A percentile compares a stretch with the other conserved stretches of the same genome.
Conservation (phyloP, 2,329 filamentous ascomycete species). For the Paraconiothyrium sp. region DNA sequence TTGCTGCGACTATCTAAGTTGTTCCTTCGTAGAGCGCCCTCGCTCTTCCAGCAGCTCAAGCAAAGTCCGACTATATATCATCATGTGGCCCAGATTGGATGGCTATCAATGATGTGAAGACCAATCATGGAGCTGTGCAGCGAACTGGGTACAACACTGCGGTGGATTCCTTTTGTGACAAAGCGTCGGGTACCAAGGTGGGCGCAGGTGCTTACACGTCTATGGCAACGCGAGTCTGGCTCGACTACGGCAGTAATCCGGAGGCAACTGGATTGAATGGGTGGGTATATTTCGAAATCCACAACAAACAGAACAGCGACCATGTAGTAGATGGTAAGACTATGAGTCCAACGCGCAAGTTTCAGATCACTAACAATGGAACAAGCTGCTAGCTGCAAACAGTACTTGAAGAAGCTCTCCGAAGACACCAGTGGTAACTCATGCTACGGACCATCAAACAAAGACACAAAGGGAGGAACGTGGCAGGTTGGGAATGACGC, state of each 20-base stretch:
- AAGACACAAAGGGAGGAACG: slow-evolving; percentile 30
- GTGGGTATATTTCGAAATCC: slow-evolving; percentile 28
- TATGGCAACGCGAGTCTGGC: slow-evolving; percentile 24
- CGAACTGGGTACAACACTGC: slow-evolving; percentile 25
- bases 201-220: slow-evolving; percentile 20
- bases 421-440: slow-evolving; percentile 9
- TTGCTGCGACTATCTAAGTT: not conserved
- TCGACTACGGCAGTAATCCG: slow-evolving; percentile 21
- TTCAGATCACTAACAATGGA: not conserved
- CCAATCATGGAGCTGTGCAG: slow-evolving; percentile 17
- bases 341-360: not conserved
- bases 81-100: slow-evolving; percentile 21
- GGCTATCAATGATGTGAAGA: slow-evolving; percentile 22
- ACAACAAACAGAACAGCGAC: slow-evolving; percentile 21
- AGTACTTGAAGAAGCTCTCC: slow-evolving; percentile 23
- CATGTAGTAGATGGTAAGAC: slow-evolving; percentile 23
- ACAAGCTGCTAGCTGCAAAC: slow-evolving; percentile 22
- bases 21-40: not conserved
- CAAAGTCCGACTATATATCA: slow-evolving; percentile 19
- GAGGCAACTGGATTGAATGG: slow-evolving; percentile 24
- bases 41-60: not conserved
- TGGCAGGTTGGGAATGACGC: slow-evolving; percentile 24
- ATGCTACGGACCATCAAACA: slow-evolving; percentile 23
- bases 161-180: slow-evolving; percentile 26
- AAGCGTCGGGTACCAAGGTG: slow-evolving; percentile 20